Evolutionary conservation across 2,329 filamentous ascomycete species (phyloP).

Genomic region (Ophiocordyceps sinensis): DNA sequence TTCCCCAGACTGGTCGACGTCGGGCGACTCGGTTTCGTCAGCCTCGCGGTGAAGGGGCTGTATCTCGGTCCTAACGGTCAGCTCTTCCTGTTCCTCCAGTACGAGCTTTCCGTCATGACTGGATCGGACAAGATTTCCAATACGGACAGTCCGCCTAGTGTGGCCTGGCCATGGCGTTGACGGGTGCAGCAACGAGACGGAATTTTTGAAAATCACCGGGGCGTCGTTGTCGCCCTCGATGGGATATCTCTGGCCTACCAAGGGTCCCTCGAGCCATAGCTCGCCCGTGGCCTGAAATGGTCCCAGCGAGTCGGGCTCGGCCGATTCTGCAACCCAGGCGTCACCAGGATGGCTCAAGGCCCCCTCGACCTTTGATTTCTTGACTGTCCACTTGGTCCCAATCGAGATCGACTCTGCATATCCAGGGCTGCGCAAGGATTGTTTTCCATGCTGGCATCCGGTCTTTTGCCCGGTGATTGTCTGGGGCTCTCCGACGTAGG

Average conservation of each 20-base stretch:
- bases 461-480: neutral
- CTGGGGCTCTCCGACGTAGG: neutral
- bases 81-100: neutral
- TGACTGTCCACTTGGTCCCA: neutral
- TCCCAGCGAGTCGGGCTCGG: neutral
- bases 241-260: neutral
- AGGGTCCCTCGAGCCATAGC: slow-evolving; percentile 1
- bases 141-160: neutral
- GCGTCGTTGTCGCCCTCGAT: too few species aligned
- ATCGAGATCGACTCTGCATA: neutral
- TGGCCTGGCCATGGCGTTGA: neutral
- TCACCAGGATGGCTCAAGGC: neutral
- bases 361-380: neutral
- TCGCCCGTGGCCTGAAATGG: neutral
- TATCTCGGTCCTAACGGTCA: neutral
- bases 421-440: neutral
- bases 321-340: neutral
- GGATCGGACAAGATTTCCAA: neutral
- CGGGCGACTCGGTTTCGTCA: neutral
- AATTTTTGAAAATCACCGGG: neutral
- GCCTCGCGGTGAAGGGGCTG: neutral
- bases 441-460: neutral
- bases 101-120: neutral
- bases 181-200: neutral
- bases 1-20: neutral